A percentile compares a stretch with the other conserved stretches of the same genome.
phyloP scores from a whole-genome alignment of 371 early-diverging fungal species.

The Lichtheimia hyalospora region DNA sequence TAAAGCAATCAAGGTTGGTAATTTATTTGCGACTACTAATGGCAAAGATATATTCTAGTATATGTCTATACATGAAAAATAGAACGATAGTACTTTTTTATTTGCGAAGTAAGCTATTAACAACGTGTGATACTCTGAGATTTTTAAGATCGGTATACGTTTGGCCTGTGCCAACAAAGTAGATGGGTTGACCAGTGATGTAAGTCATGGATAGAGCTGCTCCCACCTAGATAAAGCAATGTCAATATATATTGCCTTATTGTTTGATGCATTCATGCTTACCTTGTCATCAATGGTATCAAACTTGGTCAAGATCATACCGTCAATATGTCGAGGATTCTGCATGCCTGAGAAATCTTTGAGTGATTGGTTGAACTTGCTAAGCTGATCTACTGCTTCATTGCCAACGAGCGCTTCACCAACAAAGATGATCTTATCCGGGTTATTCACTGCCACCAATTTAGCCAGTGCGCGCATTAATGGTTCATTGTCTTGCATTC shows the following conservation, averaged over 20 bases:
- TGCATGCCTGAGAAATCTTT: constrained; percentile 83
- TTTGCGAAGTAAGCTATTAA: constrained; percentile 74
- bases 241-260: too few relatives aligned
- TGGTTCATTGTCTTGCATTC: constrained; percentile 99
- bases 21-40: too few relatives aligned
- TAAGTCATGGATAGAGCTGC: constrained; percentile 98
- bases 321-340: constrained; percentile 92
- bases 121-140: constrained; percentile 85
- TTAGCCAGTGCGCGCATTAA: constrained; percentile 97
- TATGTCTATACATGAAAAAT: too few relatives aligned
- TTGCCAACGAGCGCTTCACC: constrained; percentile 99
- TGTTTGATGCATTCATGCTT: constrained; percentile 8
- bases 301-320: constrained; percentile 97
- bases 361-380: constrained; percentile 97
- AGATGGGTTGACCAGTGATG: constrained; percentile 95
- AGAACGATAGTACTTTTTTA: constrained; percentile 15
- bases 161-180: constrained; percentile 99
- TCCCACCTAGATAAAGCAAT: constrained; percentile 63
- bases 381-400: constrained; percentile 97
- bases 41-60: too few relatives aligned
- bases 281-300: constrained; percentile 99
- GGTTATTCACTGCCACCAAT: constrained; percentile 92
- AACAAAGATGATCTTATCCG: constrained; percentile 98
- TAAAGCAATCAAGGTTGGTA: too few relatives aligned
- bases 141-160: constrained; percentile 96